Conservation (phyloP, 2,329 filamentous ascomycete species). For the Sclerotinia sclerotiorum region DNA sequence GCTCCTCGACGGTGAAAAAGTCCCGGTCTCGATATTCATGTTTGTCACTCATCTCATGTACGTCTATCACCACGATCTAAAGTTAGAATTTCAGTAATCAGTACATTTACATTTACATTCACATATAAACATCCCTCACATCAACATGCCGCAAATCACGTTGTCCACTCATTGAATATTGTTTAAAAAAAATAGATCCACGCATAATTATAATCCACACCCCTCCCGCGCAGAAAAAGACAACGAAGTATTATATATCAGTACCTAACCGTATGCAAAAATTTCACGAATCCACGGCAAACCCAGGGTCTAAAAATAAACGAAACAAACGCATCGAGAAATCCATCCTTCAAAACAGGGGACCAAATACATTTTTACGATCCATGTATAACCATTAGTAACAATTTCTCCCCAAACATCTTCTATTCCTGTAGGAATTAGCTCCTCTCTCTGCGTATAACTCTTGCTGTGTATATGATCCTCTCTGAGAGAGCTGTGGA, state of each 20-base stretch:
- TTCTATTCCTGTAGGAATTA: neutral
- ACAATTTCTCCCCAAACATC: neutral
- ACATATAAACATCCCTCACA: neutral
- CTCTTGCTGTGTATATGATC: conserved; percentile 10
- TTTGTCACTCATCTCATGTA: neutral
- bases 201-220: neutral
- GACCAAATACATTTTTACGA: conserved; percentile 17
- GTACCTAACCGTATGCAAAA: neutral
- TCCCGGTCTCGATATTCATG: too few species aligned
- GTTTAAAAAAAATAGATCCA: neutral
- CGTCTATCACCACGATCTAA: neutral
- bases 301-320: neutral
- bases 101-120: neutral
- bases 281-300: neutral
- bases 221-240: neutral
- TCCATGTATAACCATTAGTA: conserved; percentile 6
- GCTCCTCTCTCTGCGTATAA: conserved; percentile 7
- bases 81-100: neutral
- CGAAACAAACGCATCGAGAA: neutral
- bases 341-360: conserved; percentile 10
- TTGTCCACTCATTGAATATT: neutral
- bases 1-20: too few species aligned
- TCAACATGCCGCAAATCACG: neutral
- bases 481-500: neutral
- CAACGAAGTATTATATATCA: neutral